phyloP scores from a whole-genome alignment of 805 yeast species.

The Zygotorulaspora chibaensis region DNA sequence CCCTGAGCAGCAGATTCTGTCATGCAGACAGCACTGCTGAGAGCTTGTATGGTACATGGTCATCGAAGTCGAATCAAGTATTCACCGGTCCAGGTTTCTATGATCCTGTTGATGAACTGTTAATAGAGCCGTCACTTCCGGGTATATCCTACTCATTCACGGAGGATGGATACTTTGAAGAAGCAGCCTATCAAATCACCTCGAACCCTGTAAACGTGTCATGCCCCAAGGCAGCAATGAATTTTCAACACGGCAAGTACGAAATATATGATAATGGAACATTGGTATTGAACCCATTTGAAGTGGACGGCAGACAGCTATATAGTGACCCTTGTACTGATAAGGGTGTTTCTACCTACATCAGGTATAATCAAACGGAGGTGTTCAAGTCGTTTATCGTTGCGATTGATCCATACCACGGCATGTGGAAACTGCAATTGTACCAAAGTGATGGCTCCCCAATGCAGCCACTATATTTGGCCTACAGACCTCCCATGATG shows the following conservation, averaged over 20 bases:
- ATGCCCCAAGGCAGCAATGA: constrained; percentile 79
- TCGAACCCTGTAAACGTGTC: constrained; percentile 69
- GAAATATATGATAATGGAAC: constrained; percentile 60
- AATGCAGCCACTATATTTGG: constrained; percentile 84
- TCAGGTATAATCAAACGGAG: constrained; percentile 68
- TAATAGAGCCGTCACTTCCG: constrained; percentile 93
- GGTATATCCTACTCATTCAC: constrained; percentile 93
- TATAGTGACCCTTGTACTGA: constrained; percentile 83
- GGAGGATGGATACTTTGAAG: constrained; percentile 85
- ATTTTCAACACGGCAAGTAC: constrained; percentile 87
- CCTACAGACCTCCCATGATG: constrained; percentile 94
- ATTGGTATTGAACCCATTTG: constrained; percentile 64
- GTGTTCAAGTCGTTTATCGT: constrained; percentile 55
- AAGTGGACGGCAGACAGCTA: constrained; percentile 89
- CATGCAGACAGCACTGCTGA: constrained; percentile 8
- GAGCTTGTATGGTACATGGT: constrained; percentile 82
- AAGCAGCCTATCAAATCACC: constrained; percentile 76
- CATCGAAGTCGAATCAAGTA: constrained; percentile 87
- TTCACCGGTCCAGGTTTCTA: constrained; percentile 95
- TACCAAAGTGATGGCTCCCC: constrained; percentile 75
- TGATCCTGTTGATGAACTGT: constrained; percentile 91
- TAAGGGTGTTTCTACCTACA: constrained; percentile 54
- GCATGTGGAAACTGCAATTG: constrained; percentile 70
- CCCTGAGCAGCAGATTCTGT: constrained; percentile 1
- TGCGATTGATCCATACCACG: constrained; percentile 72